A percentile compares a stretch with the other conserved stretches of the same genome.
These are phyloP conservation scores for Monosporascus sp. DNA, from an alignment of 2,329 filamentous ascomycete genomes.

Conservation along the genomic window DNA sequence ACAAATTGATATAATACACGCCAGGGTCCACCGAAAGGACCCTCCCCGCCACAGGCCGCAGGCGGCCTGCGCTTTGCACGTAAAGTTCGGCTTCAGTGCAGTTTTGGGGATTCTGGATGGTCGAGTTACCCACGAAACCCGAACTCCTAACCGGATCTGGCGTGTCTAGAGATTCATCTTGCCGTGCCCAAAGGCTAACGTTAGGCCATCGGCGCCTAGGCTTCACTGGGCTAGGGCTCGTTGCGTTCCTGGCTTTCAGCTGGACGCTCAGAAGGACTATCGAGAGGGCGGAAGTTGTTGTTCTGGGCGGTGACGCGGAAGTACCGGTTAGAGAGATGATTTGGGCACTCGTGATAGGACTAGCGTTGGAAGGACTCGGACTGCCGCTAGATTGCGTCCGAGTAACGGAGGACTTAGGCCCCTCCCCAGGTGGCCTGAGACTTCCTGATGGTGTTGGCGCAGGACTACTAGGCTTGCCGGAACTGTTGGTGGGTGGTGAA, in stretches of 20 bases:
- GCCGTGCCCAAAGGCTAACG: not conserved
- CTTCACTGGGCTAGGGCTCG: not conserved
- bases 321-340: not conserved
- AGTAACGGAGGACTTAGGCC: not conserved
- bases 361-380: not conserved
- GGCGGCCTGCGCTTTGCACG: constrained; percentile 3
- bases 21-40: constrained; percentile 11
- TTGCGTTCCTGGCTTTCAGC: not conserved
- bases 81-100: constrained; percentile 12
- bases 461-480: not conserved
- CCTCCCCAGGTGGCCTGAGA: not conserved
- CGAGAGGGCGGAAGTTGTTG: not conserved
- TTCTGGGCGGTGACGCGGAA: not conserved
- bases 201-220: not conserved
- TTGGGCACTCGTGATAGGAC: not conserved
- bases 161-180: not conserved
- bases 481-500: too few species aligned
- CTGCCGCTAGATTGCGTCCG: not conserved
- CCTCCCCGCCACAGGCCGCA: constrained; percentile 3
- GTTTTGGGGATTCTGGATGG: constrained; percentile 1
- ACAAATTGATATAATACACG: constrained; percentile 9
- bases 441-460: not conserved
- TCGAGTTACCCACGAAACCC: constrained; percentile 10
- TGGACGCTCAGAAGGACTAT: constrained; percentile 2
- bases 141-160: not conserved